Evolutionary conservation across 2,329 filamentous ascomycete species (phyloP).

Genomic region (Sarocladium kiliense): DNA sequence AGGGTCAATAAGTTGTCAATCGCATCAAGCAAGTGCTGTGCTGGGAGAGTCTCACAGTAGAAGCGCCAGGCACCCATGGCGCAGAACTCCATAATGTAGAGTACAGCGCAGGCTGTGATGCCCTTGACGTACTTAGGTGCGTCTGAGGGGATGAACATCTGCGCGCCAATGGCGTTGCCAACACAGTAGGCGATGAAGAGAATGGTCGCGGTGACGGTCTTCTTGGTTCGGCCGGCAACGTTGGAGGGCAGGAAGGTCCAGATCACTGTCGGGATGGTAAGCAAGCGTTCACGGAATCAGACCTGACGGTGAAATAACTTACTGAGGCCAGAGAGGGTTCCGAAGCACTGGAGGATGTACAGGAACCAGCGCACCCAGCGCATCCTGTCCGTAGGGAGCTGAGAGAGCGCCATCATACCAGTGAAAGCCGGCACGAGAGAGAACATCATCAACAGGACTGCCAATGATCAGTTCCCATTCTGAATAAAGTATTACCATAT

Average conservation of each 20-base stretch:
- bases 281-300: too few species aligned
- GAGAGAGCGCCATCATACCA: slow-evolving; percentile 24
- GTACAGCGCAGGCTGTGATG: slow-evolving; percentile 17
- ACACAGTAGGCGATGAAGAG: slow-evolving; percentile 19
- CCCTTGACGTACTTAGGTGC: slow-evolving; percentile 17
- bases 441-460: slow-evolving; percentile 23
- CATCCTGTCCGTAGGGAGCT: slow-evolving; percentile 20
- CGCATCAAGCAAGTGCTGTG: too few species aligned
- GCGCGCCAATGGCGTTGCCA: slow-evolving; percentile 17
- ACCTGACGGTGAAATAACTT: too few species aligned
- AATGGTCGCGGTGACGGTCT: slow-evolving; percentile 18
- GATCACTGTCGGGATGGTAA: slow-evolving; percentile 22
- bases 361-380: slow-evolving; percentile 27
- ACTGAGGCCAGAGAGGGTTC: slow-evolving; percentile 20
- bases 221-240: slow-evolving; percentile 35
- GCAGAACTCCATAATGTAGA: slow-evolving; percentile 21
- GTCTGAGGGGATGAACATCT: slow-evolving; percentile 19
- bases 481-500: too few species aligned
- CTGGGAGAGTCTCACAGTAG: slow-evolving; percentile 23
- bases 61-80: slow-evolving; percentile 20
- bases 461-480: not conserved
- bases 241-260: slow-evolving; percentile 29
- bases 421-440: slow-evolving; percentile 24
- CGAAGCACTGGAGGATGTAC: slow-evolving; percentile 23
- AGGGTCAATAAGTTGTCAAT: not conserved